Evolutionary conservation across 2,329 filamentous ascomycete genomes (phyloP), one percentile per base, ranked within the genome.

Genomic region (Scorias spongiosa): DNA sequence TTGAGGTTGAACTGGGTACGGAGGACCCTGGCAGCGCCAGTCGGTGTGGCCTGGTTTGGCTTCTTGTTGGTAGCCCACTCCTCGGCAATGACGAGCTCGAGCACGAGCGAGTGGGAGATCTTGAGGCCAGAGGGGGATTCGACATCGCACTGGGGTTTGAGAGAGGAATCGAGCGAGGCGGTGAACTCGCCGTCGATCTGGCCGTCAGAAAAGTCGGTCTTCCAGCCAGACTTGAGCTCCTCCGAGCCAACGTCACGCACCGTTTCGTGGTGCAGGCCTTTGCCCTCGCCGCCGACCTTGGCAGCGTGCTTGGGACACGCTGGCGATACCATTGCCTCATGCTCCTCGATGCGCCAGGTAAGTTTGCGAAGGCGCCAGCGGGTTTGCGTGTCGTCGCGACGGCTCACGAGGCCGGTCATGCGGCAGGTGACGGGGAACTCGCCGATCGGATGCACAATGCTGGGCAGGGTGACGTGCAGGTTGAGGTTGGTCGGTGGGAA

Each of bases 401-500:
- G 68, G 51, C 77, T 81, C 37, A 87, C 78, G 43, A 95, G 78
- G n/a, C 89, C 89, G 49, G 88, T 84, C 50, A 98, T 75, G 42
- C 81, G 80, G 66, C 95, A 79, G 39, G 77, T 74, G 41, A 95
- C 74, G 10, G 72, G 81, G 66, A 93, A 89, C 55, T 76, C 78
- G 55, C 85, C 84, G 47, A 88, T 84, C 5, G 89, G 87, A 65
- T 94, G 81, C 49, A 95, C 80, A 50, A 93, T 77, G 32, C 84
- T 78, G 40, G 81, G 81, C 50, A 93, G 80, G 55, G 85, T 80
- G 49, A 91, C 82, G 57, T 80, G 81, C 46, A 86, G 84, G 52
- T 85, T 88, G 56, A 98, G 80, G 65, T 93, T 91, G 52, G 91
- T 98, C 0, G 91, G 89, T 40, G 89, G 91, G 66, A 98, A 98